phyloP scores from a whole-genome alignment of 2,329 filamentous ascomycete species.

The Diplocarpon rosae region DNA sequence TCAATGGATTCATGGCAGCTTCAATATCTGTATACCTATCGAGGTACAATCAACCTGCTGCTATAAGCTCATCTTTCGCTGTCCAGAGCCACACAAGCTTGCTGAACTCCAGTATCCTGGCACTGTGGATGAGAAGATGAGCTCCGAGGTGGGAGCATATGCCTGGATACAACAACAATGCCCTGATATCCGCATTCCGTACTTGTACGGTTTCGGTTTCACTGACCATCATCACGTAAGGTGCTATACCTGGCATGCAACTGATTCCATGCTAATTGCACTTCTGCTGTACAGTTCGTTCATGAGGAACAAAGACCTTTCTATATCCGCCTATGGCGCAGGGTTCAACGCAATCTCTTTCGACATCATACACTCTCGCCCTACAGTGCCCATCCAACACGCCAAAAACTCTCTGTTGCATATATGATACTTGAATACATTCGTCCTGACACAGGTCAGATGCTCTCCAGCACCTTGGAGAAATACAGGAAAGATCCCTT shows the following conservation, averaged over 20 bases:
- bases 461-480: slow-evolving; percentile 24
- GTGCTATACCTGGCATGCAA: slow-evolving; percentile 1
- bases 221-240: slow-evolving; percentile 17
- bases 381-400: slow-evolving; percentile 6
- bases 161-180: slow-evolving; percentile 27
- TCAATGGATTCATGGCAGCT: slow-evolving; percentile 28
- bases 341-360: slow-evolving; percentile 11
- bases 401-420: slow-evolving; percentile 8
- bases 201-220: slow-evolving; percentile 24
- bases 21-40: slow-evolving; percentile 29
- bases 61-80: slow-evolving; percentile 23
- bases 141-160: slow-evolving; percentile 27
- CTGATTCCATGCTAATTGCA: slow-evolving; percentile 5
- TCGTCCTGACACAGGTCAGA: slow-evolving; percentile 16
- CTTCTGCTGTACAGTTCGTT: slow-evolving; percentile 12
- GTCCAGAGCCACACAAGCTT: slow-evolving; percentile 23
- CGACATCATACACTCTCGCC: slow-evolving; percentile 10
- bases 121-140: slow-evolving; percentile 28
- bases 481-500: slow-evolving; percentile 12
- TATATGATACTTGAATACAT: slow-evolving; percentile 18
- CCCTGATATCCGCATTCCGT: slow-evolving; percentile 23
- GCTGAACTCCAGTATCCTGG: slow-evolving; percentile 21
- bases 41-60: slow-evolving; percentile 19
- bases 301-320: slow-evolving; percentile 13
- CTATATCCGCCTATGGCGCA: slow-evolving; percentile 12